These are phyloP conservation scores for Delphinella strobiligena DNA, from an alignment of 2,329 filamentous ascomycete species.

Conservation along the genomic window DNA sequence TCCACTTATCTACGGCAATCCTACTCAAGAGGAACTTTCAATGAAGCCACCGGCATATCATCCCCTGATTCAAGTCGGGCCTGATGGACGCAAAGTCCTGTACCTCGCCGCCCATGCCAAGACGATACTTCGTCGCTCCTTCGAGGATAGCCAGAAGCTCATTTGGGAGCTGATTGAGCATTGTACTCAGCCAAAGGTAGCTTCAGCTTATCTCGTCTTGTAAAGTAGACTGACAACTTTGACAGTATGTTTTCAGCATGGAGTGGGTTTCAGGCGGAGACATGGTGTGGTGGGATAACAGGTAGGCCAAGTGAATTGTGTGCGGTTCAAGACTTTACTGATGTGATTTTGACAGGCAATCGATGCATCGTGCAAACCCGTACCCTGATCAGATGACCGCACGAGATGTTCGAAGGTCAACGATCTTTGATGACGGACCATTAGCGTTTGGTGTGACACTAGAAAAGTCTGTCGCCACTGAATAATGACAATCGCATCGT, in stretches of 20 bases:
- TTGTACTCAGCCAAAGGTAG: conserved; percentile 1
- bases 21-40: neutral
- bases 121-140: neutral
- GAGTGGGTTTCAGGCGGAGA: conserved; percentile 1
- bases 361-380: conserved; percentile 4
- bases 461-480: too few relatives aligned
- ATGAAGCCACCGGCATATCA: conserved; percentile 2
- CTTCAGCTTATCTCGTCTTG: neutral
- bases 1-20: conserved; percentile 1
- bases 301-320: neutral
- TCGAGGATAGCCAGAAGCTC: conserved; percentile 1
- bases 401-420: conserved; percentile 2
- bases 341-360: neutral
- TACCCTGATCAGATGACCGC: conserved; percentile 1
- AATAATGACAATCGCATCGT: too few relatives aligned
- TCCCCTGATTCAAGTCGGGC: neutral
- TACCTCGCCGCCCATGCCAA: conserved; percentile 2
- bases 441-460: conserved; percentile 1
- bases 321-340: neutral
- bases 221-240: neutral
- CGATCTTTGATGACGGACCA: conserved; percentile 1
- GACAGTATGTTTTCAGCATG: conserved; percentile 3
- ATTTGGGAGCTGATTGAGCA: conserved; percentile 2
- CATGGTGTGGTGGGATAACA: conserved; percentile 4
- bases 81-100: conserved; percentile 1